These are phyloP conservation scores for Kandelia obovata DNA, from an alignment of 345 rosid species.

Conservation along the genomic window DNA sequence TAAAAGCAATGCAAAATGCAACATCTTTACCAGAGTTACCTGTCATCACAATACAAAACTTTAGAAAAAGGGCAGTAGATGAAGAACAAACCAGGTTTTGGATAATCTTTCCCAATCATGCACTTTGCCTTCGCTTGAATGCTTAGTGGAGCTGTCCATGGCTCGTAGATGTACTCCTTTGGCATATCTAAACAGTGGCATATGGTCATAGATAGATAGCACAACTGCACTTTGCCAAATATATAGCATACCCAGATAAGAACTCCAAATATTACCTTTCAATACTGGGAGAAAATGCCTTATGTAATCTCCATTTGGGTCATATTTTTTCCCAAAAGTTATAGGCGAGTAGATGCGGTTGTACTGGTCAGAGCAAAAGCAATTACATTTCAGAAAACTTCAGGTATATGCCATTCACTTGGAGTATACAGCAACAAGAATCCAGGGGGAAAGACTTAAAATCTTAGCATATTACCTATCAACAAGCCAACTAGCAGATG, in stretches of 20 bases:
- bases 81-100: conserved; percentile 62
- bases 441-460: not conserved
- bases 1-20: not conserved
- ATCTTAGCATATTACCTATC: not conserved
- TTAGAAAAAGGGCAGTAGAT: not conserved
- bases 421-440: not conserved
- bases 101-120: conserved; percentile 82
- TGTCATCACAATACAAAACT: not conserved
- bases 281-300: conserved; percentile 83
- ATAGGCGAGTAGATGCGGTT: conserved; percentile 83
- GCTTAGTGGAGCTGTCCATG: conserved; percentile 87
- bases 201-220: conserved; percentile 1
- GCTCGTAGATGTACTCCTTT: conserved; percentile 89
- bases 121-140: conserved; percentile 80
- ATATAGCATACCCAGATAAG: not conserved
- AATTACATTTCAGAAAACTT: conserved; percentile 4
- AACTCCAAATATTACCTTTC: conserved; percentile 54
- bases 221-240: not conserved
- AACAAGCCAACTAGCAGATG: not conserved
- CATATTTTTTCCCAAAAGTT: conserved; percentile 89
- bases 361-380: conserved; percentile 44
- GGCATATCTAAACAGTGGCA: conserved; percentile 68
- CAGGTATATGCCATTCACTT: not conserved
- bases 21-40: not conserved
- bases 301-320: conserved; percentile 73